Conservation (phyloP, 2,329 filamentous ascomycete genomes). For the Colletotrichum simmondsii region DNA sequence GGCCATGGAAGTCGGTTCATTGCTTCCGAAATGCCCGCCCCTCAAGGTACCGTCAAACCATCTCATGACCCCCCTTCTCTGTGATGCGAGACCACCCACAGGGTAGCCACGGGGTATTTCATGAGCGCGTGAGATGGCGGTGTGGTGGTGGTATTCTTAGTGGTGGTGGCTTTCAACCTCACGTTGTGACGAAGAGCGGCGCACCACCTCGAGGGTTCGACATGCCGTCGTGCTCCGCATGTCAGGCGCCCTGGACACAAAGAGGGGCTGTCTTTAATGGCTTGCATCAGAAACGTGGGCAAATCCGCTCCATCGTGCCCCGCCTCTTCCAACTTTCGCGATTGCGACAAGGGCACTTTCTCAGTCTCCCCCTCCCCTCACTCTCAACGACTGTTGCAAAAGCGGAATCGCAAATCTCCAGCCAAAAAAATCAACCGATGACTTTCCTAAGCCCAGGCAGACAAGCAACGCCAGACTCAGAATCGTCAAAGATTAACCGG, state of each 20-base stretch:
- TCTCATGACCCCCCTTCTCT: constrained; percentile 8
- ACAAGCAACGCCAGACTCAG: neutral
- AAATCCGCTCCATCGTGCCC: constrained; percentile 14
- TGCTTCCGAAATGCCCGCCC: constrained; percentile 13
- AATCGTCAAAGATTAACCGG: neutral
- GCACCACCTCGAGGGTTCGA: neutral
- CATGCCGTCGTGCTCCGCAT: neutral
- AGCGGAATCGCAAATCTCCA: neutral
- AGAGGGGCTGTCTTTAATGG: constrained; percentile 29
- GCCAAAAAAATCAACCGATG: neutral
- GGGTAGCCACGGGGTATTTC: constrained; percentile 1
- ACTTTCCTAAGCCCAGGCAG: neutral
- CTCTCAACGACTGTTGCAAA: neutral
- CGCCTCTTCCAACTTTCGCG: constrained; percentile 12
- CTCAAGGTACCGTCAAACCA: neutral
- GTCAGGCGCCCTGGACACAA: neutral
- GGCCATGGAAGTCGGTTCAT: neutral
- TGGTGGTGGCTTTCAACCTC: neutral
- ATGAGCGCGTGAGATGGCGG: neutral
- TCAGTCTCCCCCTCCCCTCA: neutral
- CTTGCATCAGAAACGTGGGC: constrained; percentile 34
- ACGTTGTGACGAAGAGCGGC: constrained; percentile 13
- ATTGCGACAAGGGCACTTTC: neutral
- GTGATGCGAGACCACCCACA: neutral
- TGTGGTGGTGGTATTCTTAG: neutral